A percentile compares a stretch with the other conserved stretches of the same genome.
Evolutionary conservation across 169 alveolate species (phyloP).

Genomic region (Babesia divergens): DNA sequence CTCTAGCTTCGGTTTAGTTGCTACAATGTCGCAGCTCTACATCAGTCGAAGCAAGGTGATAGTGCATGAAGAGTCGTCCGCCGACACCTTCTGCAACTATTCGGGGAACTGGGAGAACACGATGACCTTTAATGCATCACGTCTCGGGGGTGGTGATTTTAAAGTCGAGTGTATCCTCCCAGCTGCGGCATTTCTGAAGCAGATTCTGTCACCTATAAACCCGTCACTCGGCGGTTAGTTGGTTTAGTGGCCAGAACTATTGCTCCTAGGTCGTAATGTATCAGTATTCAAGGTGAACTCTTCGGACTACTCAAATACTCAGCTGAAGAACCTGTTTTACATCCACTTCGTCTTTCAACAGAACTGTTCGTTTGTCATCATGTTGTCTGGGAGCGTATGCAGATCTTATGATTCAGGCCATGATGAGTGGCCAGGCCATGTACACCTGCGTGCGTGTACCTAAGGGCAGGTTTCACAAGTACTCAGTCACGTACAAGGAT

Average conservation of each 20-base stretch:
- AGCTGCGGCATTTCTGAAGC: constrained; percentile 50
- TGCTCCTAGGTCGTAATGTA: constrained; percentile 23
- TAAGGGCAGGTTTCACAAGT: constrained; percentile 26
- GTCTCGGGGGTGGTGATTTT: neutral
- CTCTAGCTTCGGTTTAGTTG: neutral
- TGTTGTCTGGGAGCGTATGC: neutral
- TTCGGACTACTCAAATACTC: constrained; percentile 10
- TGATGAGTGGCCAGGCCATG: constrained; percentile 70
- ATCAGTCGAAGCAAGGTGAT: neutral
- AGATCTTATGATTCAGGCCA: constrained; percentile 61
- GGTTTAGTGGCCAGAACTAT: neutral
- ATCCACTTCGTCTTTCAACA: constrained; percentile 55
- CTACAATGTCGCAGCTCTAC: constrained; percentile 11
- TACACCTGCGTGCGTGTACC: constrained; percentile 61
- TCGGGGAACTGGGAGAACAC: constrained; percentile 8
- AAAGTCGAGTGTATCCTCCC: constrained; percentile 51
- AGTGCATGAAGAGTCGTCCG: neutral
- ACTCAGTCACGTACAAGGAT: constrained; percentile 30
- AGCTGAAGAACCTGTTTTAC: constrained; percentile 40
- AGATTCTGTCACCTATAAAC: constrained; percentile 33
- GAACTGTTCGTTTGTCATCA: constrained; percentile 16
- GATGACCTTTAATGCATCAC: neutral
- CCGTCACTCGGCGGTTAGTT: constrained; percentile 43
- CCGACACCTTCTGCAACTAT: neutral
- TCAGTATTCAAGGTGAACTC: constrained; percentile 9